Evolutionary conservation across 768 basidiomycete genomes (phyloP).

Genomic region (Scleroderma citrinum): DNA sequence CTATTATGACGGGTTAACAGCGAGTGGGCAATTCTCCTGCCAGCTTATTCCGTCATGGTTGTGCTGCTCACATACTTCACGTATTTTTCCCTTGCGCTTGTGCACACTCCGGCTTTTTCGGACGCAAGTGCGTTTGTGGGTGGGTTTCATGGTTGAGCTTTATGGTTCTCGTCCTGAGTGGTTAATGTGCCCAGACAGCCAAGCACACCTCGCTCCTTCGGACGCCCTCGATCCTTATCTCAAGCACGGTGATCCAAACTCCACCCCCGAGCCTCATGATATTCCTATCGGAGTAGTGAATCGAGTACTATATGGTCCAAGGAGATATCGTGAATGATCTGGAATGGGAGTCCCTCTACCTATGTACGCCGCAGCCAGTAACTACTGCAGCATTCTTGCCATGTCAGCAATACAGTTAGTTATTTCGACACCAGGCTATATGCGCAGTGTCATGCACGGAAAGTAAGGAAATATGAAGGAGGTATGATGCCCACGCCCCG

Average conservation of each 20-base stretch:
- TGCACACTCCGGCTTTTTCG: constrained; percentile 62
- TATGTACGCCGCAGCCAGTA: neutral
- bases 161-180: constrained; percentile 6
- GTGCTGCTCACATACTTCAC: constrained; percentile 70
- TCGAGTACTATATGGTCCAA: constrained; percentile 53
- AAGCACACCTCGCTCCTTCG: constrained; percentile 43
- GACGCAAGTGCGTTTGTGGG: constrained; percentile 66
- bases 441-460: neutral
- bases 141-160: constrained; percentile 25
- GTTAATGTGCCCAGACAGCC: constrained; percentile 42
- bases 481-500: neutral
- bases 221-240: constrained; percentile 40
- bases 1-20: constrained; percentile 32
- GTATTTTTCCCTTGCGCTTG: constrained; percentile 72
- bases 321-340: neutral
- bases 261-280: constrained; percentile 68
- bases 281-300: constrained; percentile 80
- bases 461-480: neutral
- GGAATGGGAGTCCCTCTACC: neutral
- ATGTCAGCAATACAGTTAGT: too few species aligned
- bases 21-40: constrained; percentile 81
- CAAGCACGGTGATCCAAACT: constrained; percentile 37
- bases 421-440: neutral
- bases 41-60: constrained; percentile 67
- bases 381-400: neutral